Conservation (phyloP, 805 yeast genomes). For the Kodamaea sagamina region DNA sequence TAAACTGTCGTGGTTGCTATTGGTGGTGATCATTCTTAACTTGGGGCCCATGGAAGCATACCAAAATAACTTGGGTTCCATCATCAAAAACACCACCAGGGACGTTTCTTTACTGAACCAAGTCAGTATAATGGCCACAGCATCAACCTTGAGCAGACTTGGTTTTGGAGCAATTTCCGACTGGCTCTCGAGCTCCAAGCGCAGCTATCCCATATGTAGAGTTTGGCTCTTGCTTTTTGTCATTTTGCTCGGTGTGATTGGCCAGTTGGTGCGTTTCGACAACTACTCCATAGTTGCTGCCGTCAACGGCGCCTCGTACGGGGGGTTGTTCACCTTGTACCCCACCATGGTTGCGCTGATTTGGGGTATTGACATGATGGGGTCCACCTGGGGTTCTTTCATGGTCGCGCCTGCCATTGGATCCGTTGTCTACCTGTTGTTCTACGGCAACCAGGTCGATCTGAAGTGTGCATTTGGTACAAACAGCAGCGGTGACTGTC, state of each 20-base stretch:
- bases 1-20: conserved; percentile 62
- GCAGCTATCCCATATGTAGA: conserved; percentile 32
- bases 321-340: conserved; percentile 80
- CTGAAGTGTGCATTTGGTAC: conserved; percentile 25
- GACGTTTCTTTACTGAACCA: conserved; percentile 38
- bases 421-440: conserved; percentile 62
- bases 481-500: conserved; percentile 19
- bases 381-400: conserved; percentile 90
- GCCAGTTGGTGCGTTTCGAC: conserved; percentile 24
- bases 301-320: conserved; percentile 71
- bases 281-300: conserved; percentile 35
- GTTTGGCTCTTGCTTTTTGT: conserved; percentile 35
- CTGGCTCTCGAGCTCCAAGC: conserved; percentile 38
- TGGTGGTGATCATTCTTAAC: conserved; percentile 61
- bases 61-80: conserved; percentile 78
- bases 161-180: conserved; percentile 71
- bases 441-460: conserved; percentile 69
- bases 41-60: conserved; percentile 87
- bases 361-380: conserved; percentile 88
- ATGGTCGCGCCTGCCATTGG: conserved; percentile 90
- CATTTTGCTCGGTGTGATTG: conserved; percentile 32
- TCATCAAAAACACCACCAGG: conserved; percentile 47
- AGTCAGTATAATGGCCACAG: conserved; percentile 61
- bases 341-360: conserved; percentile 82
- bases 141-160: conserved; percentile 72